These are phyloP conservation scores for Lumnitzera racemosa DNA, from an alignment of 345 rosid species.

Conservation along the genomic window DNA sequence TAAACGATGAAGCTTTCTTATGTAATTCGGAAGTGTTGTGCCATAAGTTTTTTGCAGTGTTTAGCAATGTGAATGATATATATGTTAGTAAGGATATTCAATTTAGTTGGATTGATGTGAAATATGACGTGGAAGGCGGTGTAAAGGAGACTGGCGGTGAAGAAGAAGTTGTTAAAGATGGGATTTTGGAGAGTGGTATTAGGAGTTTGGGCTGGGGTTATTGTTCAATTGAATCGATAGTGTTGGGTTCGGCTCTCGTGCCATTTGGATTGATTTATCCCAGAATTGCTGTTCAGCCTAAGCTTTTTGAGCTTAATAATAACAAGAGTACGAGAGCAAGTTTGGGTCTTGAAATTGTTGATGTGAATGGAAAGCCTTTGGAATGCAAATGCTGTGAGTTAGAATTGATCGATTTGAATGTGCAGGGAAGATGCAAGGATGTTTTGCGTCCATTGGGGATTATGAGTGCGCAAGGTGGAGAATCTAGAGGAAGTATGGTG, in stretches of 20 bases:
- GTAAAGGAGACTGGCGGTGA: constrained; percentile 1
- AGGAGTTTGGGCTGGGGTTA: constrained; percentile 80
- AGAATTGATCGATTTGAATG: constrained; percentile 32
- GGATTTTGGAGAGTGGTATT: constrained; percentile 40
- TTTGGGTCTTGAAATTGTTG: constrained; percentile 61
- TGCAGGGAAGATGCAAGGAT: constrained; percentile 9
- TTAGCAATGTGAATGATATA: constrained; percentile 47
- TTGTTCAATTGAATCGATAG: constrained; percentile 60
- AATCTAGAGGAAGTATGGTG: constrained; percentile 17
- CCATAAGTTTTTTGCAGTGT: constrained; percentile 30
- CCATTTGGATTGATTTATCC: constrained; percentile 89
- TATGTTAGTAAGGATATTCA: constrained; percentile 63
- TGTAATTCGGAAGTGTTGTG: constrained; percentile 27
- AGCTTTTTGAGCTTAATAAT: constrained; percentile 10
- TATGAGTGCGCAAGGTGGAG: constrained; percentile 9
- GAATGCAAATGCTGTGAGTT: constrained; percentile 74
- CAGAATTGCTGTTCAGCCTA: constrained; percentile 34
- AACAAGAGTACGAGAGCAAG: constrained; percentile 24
- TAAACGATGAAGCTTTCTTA: constrained; percentile 21
- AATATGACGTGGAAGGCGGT: constrained; percentile 20
- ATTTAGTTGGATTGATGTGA: constrained; percentile 74
- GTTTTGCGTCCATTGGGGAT: constrained; percentile 9
- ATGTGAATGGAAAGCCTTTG: constrained; percentile 58
- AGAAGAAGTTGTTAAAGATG: constrained; percentile 13
- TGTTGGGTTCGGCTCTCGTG: constrained; percentile 53